These are phyloP conservation scores for Podaxis sp. DNA, from an alignment of 768 basidiomycete genomes.

Conservation along the genomic window DNA sequence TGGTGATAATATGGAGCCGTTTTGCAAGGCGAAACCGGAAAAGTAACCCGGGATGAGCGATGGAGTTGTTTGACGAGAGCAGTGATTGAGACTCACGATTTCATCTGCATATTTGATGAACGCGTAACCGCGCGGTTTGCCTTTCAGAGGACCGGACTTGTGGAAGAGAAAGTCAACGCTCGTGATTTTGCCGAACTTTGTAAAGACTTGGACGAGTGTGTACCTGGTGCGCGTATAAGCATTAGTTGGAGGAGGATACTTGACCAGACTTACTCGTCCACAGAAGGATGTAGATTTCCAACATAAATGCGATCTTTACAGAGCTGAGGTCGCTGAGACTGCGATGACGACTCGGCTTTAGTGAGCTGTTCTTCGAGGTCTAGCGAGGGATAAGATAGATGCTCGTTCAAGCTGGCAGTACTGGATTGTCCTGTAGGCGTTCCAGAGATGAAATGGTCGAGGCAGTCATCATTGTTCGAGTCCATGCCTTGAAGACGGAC, in stretches of 20 bases:
- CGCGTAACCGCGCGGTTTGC: constrained; percentile 94
- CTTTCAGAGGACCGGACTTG: constrained; percentile 84
- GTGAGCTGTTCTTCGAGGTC: neutral
- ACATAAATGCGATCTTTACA: constrained; percentile 83
- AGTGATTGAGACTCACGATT: constrained; percentile 60
- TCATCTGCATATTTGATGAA: constrained; percentile 84
- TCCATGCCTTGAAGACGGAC: neutral
- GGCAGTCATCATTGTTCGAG: constrained; percentile 11
- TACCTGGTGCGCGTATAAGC: constrained; percentile 50
- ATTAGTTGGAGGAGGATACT: neutral
- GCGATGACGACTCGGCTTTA: constrained; percentile 3
- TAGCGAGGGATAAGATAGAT: constrained; percentile 12
- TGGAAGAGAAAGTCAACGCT: constrained; percentile 96
- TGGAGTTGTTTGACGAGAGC: constrained; percentile 15
- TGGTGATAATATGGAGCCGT: neutral
- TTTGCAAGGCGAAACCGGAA: constrained; percentile 23
- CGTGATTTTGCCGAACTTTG: constrained; percentile 89
- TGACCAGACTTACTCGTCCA: constrained; percentile 69
- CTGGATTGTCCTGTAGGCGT: neutral
- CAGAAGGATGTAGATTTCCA: constrained; percentile 83
- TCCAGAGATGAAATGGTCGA: constrained; percentile 10
- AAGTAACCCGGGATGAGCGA: constrained; percentile 14
- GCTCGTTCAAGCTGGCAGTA: neutral
- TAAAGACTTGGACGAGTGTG: constrained; percentile 84
- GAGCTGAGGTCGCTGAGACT: constrained; percentile 15